These are phyloP conservation scores for Sugiyamaella grinbergsii DNA, from an alignment of 1,139 yeast genomes.

Conservation along the genomic window DNA sequence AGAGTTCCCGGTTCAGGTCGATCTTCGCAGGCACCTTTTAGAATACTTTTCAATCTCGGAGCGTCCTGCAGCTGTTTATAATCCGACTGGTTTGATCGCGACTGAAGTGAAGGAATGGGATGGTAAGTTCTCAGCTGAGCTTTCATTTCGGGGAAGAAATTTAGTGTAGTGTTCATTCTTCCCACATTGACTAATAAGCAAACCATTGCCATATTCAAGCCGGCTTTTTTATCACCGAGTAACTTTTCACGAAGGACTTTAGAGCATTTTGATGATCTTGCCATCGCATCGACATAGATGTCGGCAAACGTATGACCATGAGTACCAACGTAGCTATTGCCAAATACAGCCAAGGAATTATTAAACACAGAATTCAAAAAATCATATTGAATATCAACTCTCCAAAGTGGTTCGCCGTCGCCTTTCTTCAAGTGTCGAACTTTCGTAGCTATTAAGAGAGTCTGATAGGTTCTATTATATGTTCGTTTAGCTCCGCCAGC, in stretches of 20 bases:
- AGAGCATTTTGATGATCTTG: conserved; percentile 82
- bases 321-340: conserved; percentile 52
- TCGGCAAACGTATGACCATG: conserved; percentile 70
- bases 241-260: conserved; percentile 78
- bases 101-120: conserved; percentile 87
- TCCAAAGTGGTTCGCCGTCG: conserved; percentile 92
- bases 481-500: conserved; percentile 13
- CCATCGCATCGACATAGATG: conserved; percentile 76
- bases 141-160: conserved; percentile 96
- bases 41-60: conserved; percentile 83
- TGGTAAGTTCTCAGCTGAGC: conserved; percentile 90
- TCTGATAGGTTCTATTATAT: conserved; percentile 34
- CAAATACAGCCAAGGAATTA: conserved; percentile 66
- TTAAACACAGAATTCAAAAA: conserved; percentile 67
- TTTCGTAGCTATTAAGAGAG: conserved; percentile 45
- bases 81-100: conserved; percentile 54
- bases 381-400: conserved; percentile 84
- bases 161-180: conserved; percentile 90
- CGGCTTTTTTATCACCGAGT: conserved; percentile 63
- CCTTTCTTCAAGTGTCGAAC: conserved; percentile 76
- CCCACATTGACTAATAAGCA: conserved; percentile 90
- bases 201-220: conserved; percentile 72
- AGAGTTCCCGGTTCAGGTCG: conserved; percentile 56
- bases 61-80: conserved; percentile 90
- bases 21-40: conserved; percentile 74